Base-by-base conservation (phyloP, 2,329 filamentous ascomycete genomes). In the Xylariaceae sp. region DNA sequence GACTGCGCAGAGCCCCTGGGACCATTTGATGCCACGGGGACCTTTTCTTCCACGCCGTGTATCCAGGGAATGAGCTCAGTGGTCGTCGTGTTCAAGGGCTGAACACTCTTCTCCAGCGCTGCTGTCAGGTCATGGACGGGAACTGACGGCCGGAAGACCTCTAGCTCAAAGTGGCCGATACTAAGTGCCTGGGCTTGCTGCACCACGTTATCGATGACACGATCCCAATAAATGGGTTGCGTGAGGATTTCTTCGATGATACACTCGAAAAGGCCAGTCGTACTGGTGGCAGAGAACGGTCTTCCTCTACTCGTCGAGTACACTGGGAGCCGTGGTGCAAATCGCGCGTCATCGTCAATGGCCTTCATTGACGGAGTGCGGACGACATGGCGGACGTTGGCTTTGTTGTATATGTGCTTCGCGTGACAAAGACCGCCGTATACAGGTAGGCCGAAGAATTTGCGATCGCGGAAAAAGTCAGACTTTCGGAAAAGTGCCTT, bases 361-460 rank as follows among this genome's bases (percentile, higher is more conserved):
- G 32, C n/a, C 7, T 42, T 10, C 27, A 46, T 25, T 14, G 40
- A 44, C 8, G 12, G 22, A 11, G 37, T 32, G n/a, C 25, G 36
- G 21, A 67, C 50, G 34, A 66, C 57, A 6, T 23, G 42, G 3
- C 56, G 14, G 1, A 64, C 54, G 50, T 72, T 40, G 5, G 58
- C 29, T 8, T 49, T n/a, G 7, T 32, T 55, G 52, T 71, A 72
- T 16, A 74, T 56, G 46, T 73, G 68, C 0, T 47, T 39, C 12
- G 69, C 68, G 49, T 73, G 70, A 38, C 67, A 72, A 4, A 72
- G 54, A 1, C 62, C 60, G 2, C 53, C 62, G 27, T 64, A 69
- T 1, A 74, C 63, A 0, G 68, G 66, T 8, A 73, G 44, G 1
- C 57, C 39, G 4, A 67, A 45, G 17, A 34, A 55, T 22, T 61